Conservation (phyloP, 139 green algal species). For the Limnomonas spitsbergensis region DNA sequence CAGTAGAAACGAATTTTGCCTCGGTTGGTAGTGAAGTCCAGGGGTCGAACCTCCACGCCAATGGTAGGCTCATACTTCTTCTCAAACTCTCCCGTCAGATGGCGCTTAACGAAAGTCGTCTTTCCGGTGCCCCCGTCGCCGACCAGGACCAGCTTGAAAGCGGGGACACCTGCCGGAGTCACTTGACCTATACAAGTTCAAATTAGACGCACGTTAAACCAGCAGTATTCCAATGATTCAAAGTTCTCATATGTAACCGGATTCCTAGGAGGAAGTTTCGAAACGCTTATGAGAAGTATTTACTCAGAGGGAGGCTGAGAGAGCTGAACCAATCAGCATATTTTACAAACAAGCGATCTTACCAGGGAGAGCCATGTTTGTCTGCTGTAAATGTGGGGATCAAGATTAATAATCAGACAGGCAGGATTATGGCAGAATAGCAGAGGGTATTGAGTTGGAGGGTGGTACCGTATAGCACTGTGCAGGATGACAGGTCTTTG, state of each 20-base stretch:
- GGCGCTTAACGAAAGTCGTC: slow-evolving; percentile 97
- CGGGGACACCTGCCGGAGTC: slow-evolving; percentile 11
- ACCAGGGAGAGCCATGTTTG: slow-evolving; percentile 54
- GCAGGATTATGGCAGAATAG: no score
- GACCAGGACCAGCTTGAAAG: slow-evolving; percentile 97
- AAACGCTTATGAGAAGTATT: not conserved
- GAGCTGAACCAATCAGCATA: no score
- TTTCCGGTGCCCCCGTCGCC: slow-evolving; percentile 96
- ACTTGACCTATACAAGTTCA: slow-evolving; percentile 17
- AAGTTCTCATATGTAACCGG: not conserved
- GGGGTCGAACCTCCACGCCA: slow-evolving; percentile 96
- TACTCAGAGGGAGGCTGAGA: no score
- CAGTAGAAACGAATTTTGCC: slow-evolving; percentile 98
- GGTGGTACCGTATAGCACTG: no score
- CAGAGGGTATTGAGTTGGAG: no score
- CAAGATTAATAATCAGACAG: no score
- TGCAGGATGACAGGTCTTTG: no score
- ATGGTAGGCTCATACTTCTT: slow-evolving; percentile 99
- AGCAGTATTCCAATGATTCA: not conserved
- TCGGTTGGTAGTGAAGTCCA: slow-evolving; percentile 98
- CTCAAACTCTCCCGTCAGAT: slow-evolving; percentile 98
- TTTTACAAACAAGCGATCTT: slow-evolving; percentile 19
- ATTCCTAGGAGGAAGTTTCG: not conserved
- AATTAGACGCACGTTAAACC: no score
- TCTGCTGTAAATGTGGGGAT: no score